Evolutionary conservation across 805 yeast species (phyloP).

Genomic region (Wickerhamiella vanderwaltii): DNA sequence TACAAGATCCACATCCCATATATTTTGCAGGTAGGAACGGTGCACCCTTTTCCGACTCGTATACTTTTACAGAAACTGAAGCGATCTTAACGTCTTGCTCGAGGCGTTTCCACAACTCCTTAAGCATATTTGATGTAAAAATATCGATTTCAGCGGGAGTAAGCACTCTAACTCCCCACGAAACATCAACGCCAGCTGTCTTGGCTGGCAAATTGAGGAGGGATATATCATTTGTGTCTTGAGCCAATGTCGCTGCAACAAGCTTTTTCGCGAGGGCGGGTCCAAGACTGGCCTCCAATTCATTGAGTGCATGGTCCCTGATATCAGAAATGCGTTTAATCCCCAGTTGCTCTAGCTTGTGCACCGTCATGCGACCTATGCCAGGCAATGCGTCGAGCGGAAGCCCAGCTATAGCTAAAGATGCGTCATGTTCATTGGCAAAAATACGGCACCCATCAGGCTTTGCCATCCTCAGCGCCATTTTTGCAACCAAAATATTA

Average conservation of each 20-base stretch:
- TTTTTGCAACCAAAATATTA: conserved; percentile 65
- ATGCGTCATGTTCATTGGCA: conserved; percentile 20
- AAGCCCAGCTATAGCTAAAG: conserved; percentile 30
- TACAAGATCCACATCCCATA: conserved; percentile 78
- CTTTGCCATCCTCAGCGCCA: conserved; percentile 63
- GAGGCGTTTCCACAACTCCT: conserved; percentile 48
- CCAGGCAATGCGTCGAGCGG: conserved; percentile 34
- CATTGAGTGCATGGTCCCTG: conserved; percentile 24
- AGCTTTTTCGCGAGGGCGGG: conserved; percentile 56
- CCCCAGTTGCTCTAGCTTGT: conserved; percentile 34
- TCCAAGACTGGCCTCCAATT: conserved; percentile 46
- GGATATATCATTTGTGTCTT: conserved; percentile 44
- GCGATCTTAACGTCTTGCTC: conserved; percentile 30
- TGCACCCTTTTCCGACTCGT: conserved; percentile 51
- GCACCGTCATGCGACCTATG: conserved; percentile 31
- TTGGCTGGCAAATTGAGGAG: conserved; percentile 39
- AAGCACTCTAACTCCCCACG: conserved; percentile 78
- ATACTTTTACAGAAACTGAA: conserved; percentile 52
- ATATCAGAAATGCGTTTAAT: conserved; percentile 33
- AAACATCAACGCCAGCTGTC: conserved; percentile 75
- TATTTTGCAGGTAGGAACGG: conserved; percentile 66
- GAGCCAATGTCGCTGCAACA: conserved; percentile 48
- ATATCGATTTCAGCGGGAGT: conserved; percentile 46
- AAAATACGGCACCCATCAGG: conserved; percentile 55
- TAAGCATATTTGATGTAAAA: conserved; percentile 46